phyloP scores from a whole-genome alignment of 169 alveolate species.

The Plasmodium inui region DNA sequence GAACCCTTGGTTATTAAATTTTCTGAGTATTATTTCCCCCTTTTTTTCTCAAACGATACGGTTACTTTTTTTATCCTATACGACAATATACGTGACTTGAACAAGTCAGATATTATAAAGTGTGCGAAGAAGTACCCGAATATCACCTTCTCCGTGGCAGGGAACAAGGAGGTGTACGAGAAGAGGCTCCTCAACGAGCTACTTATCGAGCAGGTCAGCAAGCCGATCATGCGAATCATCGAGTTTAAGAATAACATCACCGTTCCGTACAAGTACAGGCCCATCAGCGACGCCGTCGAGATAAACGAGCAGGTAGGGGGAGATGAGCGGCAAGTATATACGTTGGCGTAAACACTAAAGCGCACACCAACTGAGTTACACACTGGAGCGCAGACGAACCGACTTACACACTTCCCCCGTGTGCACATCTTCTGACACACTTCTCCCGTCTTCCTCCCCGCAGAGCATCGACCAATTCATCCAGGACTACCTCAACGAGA shows the following conservation, averaged over 20 bases:
- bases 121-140: constrained; percentile 48
- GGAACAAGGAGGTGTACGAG: constrained; percentile 20
- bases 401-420: not conserved
- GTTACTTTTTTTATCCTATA: constrained; percentile 56
- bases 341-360: not conserved
- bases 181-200: constrained; percentile 57
- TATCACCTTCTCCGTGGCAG: constrained; percentile 33
- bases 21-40: constrained; percentile 34
- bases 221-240: constrained; percentile 69
- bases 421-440: not conserved
- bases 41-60: constrained; percentile 19
- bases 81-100: constrained; percentile 36
- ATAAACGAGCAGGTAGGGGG: constrained; percentile 60
- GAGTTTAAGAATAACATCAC: constrained; percentile 28
- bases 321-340: not conserved
- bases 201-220: constrained; percentile 36
- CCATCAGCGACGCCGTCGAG: constrained; percentile 35
- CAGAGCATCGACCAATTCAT: constrained; percentile 56
- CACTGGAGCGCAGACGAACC: not conserved
- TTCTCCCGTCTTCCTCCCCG: not conserved
- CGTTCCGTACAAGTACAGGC: constrained; percentile 61
- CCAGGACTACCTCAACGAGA: constrained; percentile 11
- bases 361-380: not conserved
- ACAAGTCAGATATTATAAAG: constrained; percentile 60
- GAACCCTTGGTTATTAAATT: constrained; percentile 70